Conservation (phyloP, 2,329 filamentous ascomycete species). For the Chaetomium globosum region DNA sequence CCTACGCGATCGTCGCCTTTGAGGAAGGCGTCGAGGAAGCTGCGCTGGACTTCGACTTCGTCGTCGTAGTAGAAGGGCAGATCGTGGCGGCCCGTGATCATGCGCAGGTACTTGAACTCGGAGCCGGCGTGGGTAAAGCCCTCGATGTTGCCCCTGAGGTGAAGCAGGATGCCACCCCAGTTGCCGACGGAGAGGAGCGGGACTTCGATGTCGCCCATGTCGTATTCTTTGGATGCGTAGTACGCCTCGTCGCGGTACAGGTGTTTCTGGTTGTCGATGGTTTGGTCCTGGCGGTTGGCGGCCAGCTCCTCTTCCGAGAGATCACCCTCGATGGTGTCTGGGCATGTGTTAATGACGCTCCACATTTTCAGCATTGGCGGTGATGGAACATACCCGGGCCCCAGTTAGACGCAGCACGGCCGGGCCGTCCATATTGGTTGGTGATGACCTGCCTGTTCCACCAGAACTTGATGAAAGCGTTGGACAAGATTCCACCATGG, state of each 20-base stretch:
- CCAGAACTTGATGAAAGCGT: slow-evolving; percentile 64
- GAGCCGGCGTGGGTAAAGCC: slow-evolving; percentile 67
- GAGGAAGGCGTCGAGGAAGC: slow-evolving; percentile 71
- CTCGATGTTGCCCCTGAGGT: slow-evolving; percentile 69
- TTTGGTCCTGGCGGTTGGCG: slow-evolving; percentile 54
- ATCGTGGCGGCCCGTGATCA: slow-evolving; percentile 71
- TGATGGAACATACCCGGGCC: slow-evolving; percentile 3
- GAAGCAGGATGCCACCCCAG: slow-evolving; percentile 71
- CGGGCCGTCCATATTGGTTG: slow-evolving; percentile 66
- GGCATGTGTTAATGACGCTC: not conserved
- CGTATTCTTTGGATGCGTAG: slow-evolving; percentile 67
- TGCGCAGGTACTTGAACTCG: slow-evolving; percentile 67
- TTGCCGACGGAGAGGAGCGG: slow-evolving; percentile 69
- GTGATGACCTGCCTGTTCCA: slow-evolving; percentile 67
- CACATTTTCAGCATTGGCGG: not conserved
- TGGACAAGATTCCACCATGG: slow-evolving; percentile 64
- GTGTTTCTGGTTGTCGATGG: slow-evolving; percentile 51
- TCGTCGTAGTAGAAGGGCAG: slow-evolving; percentile 72
- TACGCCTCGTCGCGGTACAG: slow-evolving; percentile 65
- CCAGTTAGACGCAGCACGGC: slow-evolving; percentile 39
- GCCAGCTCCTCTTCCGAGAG: slow-evolving; percentile 55
- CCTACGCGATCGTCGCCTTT: slow-evolving; percentile 65
- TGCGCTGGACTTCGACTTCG: slow-evolving; percentile 67
- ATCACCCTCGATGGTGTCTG: slow-evolving; percentile 61
- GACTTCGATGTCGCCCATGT: slow-evolving; percentile 66